phyloP scores from a whole-genome alignment of 257 asterid genomes.

The Euphrasia confusa region DNA sequence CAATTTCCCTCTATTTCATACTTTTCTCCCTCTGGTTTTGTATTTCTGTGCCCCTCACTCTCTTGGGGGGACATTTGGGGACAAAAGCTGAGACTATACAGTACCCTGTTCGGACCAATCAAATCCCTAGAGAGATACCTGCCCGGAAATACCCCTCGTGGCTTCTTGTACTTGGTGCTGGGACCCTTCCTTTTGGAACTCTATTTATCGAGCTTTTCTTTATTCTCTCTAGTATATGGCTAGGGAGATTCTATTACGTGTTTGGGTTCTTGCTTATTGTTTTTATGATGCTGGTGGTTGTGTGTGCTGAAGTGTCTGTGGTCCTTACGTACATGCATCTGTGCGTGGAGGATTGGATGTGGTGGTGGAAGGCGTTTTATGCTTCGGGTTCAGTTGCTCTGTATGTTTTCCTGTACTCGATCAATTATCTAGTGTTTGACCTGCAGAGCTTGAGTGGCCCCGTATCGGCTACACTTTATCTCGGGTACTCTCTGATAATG shows the following conservation, averaged over 20 bases:
- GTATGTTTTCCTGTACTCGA: constrained; percentile 70
- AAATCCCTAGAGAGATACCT: constrained; percentile 83
- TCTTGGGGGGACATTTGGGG: constrained; percentile 71
- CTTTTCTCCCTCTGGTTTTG: constrained; percentile 81
- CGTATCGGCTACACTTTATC: constrained; percentile 63
- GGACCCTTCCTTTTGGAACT: constrained; percentile 87
- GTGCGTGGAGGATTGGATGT: constrained; percentile 89
- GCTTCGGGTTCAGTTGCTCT: constrained; percentile 83
- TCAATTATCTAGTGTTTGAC: constrained; percentile 77
- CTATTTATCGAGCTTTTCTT: constrained; percentile 87
- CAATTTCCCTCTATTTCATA: constrained; percentile 59
- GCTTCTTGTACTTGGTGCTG: constrained; percentile 89
- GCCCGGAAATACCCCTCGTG: constrained; percentile 73
- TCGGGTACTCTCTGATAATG: constrained; percentile 78
- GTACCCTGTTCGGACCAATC: constrained; percentile 76
- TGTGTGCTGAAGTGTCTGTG: constrained; percentile 81
- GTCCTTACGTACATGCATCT: constrained; percentile 89
- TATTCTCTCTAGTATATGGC: constrained; percentile 86
- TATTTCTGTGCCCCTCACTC: constrained; percentile 81
- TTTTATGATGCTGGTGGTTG: constrained; percentile 50
- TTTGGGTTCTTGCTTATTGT: constrained; percentile 77
- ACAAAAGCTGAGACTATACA: constrained; percentile 57
- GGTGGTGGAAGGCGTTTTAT: constrained; percentile 96
- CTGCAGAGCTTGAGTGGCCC: constrained; percentile 87
- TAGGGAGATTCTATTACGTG: constrained; percentile 73